Conservation (phyloP, 2,329 filamentous ascomycete genomes). For the Ascochyta lentis region DNA sequence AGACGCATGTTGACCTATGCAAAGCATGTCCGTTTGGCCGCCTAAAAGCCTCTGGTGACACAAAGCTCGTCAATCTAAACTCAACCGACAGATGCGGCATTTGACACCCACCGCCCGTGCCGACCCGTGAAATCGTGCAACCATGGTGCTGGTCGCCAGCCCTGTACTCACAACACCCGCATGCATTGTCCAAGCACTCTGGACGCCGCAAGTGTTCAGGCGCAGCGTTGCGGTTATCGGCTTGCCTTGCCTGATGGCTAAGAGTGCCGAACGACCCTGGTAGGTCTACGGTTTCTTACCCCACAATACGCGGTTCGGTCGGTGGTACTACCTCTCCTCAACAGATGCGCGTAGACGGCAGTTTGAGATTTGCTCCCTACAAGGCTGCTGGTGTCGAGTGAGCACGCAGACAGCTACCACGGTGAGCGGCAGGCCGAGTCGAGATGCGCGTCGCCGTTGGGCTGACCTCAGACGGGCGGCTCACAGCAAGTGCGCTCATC, state of each 20-base stretch:
- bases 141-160: constrained; percentile 15
- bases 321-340: constrained; percentile 11
- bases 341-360: neutral
- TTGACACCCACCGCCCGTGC: constrained; percentile 38
- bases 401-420: neutral
- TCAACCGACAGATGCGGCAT: constrained; percentile 31
- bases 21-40: constrained; percentile 29
- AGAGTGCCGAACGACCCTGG: constrained; percentile 9
- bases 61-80: constrained; percentile 45
- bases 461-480: constrained; percentile 21
- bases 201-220: constrained; percentile 19
- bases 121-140: constrained; percentile 42
- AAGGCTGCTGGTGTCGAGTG: constrained; percentile 22
- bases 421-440: neutral
- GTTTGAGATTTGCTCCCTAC: constrained; percentile 8
- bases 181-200: constrained; percentile 16
- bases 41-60: constrained; percentile 30
- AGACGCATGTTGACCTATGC: constrained; percentile 29
- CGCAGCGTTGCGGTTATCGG: constrained; percentile 28
- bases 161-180: constrained; percentile 6
- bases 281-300: constrained; percentile 20
- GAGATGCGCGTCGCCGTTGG: constrained; percentile 1
- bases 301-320: constrained; percentile 35
- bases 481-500: constrained; percentile 32
- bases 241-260: constrained; percentile 25